These are phyloP conservation scores for Iris pallida DNA, from an alignment of 116 monocot genomes.

Conservation along the genomic window DNA sequence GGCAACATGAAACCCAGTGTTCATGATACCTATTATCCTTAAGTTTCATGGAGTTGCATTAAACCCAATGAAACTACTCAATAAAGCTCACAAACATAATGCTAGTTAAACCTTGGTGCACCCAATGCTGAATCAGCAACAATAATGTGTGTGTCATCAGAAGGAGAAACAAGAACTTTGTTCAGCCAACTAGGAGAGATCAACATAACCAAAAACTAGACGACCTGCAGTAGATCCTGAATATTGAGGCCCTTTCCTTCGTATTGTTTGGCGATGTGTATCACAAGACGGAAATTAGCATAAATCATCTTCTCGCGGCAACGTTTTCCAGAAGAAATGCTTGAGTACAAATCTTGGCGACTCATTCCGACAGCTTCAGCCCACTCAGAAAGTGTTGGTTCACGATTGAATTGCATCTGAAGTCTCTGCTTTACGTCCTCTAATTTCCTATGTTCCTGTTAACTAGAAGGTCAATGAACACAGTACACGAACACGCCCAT, in stretches of 20 bases:
- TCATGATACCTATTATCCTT: too few species aligned
- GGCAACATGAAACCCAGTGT: too few species aligned
- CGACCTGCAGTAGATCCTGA: conserved; percentile 88
- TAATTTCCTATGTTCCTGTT: conserved; percentile 65
- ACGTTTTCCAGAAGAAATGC: conserved; percentile 43
- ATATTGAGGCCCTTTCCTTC: conserved; percentile 70
- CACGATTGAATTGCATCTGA: conserved; percentile 46
- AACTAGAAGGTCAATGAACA: conserved; percentile 3
- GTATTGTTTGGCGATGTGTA: conserved; percentile 86
- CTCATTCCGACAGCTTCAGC: conserved; percentile 70
- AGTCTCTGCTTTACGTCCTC: conserved; percentile 68
- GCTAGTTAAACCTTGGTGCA: too few species aligned
- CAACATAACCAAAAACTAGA: not conserved
- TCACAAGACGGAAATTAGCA: conserved; percentile 79
- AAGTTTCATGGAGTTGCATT: too few species aligned
- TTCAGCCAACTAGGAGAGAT: not conserved
- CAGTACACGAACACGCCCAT: not conserved
- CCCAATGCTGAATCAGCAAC: too few species aligned
- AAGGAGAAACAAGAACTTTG: not conserved
- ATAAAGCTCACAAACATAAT: too few species aligned
- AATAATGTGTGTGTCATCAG: not conserved
- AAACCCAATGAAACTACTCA: not conserved
- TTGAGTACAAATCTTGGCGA: conserved; percentile 45
- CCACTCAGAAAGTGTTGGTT: conserved; percentile 77
- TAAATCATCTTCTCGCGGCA: conserved; percentile 67